A percentile compares a stretch with the other conserved stretches of the same genome.
phyloP scores from a whole-genome alignment of 2,329 filamentous ascomycete genomes.

The Mollisia scopiformis region DNA sequence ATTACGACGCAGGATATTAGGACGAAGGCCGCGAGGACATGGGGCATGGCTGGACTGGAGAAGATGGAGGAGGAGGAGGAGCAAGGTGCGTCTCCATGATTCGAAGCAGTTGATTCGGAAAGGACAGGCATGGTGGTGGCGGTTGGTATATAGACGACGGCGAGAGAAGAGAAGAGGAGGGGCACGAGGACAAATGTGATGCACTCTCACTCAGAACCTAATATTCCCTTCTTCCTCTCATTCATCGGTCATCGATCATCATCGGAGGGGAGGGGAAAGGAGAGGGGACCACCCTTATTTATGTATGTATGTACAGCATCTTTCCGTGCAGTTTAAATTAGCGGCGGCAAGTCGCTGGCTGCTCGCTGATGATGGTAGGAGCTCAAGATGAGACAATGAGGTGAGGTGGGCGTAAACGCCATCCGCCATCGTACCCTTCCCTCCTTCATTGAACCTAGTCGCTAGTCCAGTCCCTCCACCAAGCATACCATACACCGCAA shows the following conservation, averaged over 20 bases:
- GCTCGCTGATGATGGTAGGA: no score
- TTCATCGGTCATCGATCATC: neutral
- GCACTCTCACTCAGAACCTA: neutral
- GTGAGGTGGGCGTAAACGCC: neutral
- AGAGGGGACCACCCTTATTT: neutral
- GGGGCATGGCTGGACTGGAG: neutral
- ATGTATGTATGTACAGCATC: neutral
- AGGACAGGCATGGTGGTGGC: conserved; percentile 19
- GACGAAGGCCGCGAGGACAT: conserved; percentile 7
- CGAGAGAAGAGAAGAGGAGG: neutral
- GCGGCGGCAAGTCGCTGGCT: neutral
- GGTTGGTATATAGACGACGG: conserved; percentile 1
- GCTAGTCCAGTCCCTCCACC: neutral
- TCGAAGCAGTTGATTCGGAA: conserved; percentile 8
- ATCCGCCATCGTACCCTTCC: neutral
- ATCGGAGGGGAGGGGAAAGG: neutral
- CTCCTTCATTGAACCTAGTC: neutral
- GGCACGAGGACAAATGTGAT: conserved; percentile 6
- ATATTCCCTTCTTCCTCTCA: neutral
- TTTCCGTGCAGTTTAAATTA: neutral
- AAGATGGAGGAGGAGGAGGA: no score
- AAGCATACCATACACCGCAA: neutral
- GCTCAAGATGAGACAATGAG: no score
- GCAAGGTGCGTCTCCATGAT: neutral
- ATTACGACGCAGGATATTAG: neutral